These are phyloP conservation scores for Paradendryphiella salina DNA, from an alignment of 2,329 filamentous ascomycete genomes.

Conservation along the genomic window DNA sequence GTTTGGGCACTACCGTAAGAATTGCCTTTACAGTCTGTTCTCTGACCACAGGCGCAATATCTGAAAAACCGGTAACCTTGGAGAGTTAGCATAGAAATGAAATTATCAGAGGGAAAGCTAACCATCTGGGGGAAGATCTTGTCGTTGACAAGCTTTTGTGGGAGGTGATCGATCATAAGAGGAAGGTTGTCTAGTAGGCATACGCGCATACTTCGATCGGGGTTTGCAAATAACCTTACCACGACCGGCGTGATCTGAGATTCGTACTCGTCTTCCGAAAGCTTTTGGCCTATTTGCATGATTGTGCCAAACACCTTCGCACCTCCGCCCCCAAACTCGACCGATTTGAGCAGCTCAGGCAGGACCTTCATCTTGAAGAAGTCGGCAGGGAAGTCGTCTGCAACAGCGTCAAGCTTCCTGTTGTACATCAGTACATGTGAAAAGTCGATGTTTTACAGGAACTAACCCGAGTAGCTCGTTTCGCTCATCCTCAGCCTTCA, in stretches of 20 bases:
- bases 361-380: constrained; percentile 98
- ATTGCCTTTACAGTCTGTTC: constrained; percentile 97
- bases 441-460: background rate
- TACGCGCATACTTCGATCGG: constrained; percentile 88
- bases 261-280: constrained; percentile 89
- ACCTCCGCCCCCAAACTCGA: constrained; percentile 96
- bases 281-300: constrained; percentile 85
- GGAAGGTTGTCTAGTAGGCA: constrained; percentile 87
- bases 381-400: constrained; percentile 94
- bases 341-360: constrained; percentile 93
- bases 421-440: constrained; percentile 15
- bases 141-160: constrained; percentile 88
- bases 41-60: constrained; percentile 84
- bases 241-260: constrained; percentile 81
- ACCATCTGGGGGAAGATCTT: constrained; percentile 96
- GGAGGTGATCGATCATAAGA: constrained; percentile 85
- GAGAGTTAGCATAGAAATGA: constrained; percentile 29
- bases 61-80: constrained; percentile 90
- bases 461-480: constrained; percentile 75
- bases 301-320: constrained; percentile 87
- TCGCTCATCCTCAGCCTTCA: constrained; percentile 82
- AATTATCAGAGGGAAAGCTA: constrained; percentile 7
- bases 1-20: constrained; percentile 80
- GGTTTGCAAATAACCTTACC: constrained; percentile 83
- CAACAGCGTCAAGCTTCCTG: constrained; percentile 77